These are phyloP conservation scores for Xylaria bambusicola DNA, from an alignment of 495 filamentous ascomycete species.

Conservation along the genomic window DNA sequence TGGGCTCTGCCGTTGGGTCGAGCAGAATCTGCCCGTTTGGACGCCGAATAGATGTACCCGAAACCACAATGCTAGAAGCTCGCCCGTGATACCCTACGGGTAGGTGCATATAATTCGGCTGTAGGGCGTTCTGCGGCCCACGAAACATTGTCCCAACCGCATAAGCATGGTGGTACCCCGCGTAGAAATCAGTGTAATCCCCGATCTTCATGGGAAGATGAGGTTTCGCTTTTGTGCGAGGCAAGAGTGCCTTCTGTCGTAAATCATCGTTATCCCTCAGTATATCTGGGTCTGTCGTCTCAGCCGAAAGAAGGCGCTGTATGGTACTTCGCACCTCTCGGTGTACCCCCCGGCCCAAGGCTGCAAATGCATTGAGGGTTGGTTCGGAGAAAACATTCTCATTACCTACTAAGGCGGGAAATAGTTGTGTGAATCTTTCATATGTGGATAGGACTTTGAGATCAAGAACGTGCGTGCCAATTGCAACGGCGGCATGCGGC, in stretches of 20 bases:
- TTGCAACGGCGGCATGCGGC: constrained; percentile 72
- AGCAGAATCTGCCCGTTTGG: constrained; percentile 81
- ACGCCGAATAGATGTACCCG: constrained; percentile 71
- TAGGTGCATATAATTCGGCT: constrained; percentile 88
- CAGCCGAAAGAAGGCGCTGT: constrained; percentile 65
- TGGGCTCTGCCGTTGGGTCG: constrained; percentile 61
- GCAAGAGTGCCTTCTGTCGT: constrained; percentile 39
- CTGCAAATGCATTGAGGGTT: constrained; percentile 81
- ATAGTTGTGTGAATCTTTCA: constrained; percentile 58
- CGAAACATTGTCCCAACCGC: constrained; percentile 81
- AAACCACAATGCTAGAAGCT: constrained; percentile 75
- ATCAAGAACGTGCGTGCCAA: constrained; percentile 77
- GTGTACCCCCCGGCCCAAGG: constrained; percentile 71
- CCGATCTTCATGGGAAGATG: constrained; percentile 86
- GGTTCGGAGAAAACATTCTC: constrained; percentile 64
- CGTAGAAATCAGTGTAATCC: constrained; percentile 98
- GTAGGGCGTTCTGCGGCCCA: constrained; percentile 76
- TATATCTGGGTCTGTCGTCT: constrained; percentile 40
- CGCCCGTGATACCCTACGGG: constrained; percentile 89
- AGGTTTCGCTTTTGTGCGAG: constrained; percentile 62
- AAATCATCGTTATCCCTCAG: constrained; percentile 40
- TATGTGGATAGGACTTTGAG: constrained; percentile 61
- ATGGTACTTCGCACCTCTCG: constrained; percentile 71
- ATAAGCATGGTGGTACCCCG: constrained; percentile 85
- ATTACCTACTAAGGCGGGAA: constrained; percentile 60